These are phyloP conservation scores for Jamesozyma lodderae DNA, from an alignment of 805 yeast species.

Conservation along the genomic window DNA sequence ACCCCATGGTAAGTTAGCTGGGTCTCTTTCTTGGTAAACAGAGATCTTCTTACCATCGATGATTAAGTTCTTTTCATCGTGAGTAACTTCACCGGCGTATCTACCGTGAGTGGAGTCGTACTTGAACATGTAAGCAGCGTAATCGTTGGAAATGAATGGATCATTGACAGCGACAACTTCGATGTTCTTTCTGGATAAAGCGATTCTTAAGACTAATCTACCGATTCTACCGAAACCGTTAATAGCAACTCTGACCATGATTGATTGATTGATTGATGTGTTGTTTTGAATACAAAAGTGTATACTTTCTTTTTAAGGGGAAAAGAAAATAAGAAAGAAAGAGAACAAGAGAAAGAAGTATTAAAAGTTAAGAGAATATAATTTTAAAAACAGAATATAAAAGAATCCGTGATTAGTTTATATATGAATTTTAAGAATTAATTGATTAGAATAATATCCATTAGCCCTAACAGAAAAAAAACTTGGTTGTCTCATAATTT, in stretches of 20 bases:
- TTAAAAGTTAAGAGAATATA: not conserved
- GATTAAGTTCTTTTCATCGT: conserved; percentile 43
- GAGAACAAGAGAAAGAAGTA: not conserved
- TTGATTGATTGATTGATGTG: conserved; percentile 5
- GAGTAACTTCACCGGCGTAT: conserved; percentile 49
- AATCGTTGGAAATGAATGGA: conserved; percentile 59
- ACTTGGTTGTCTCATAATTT: no score
- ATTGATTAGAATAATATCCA: no score
- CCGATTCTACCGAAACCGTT: conserved; percentile 72
- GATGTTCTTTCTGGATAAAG: conserved; percentile 43
- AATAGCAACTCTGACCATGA: conserved; percentile 42
- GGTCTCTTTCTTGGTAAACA: conserved; percentile 60
- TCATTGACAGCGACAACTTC: conserved; percentile 60
- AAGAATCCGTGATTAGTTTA: not conserved
- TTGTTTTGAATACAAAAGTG: not conserved
- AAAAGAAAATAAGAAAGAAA: not conserved
- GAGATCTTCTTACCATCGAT: conserved; percentile 44
- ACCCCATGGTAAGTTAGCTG: conserved; percentile 62
- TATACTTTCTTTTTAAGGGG: not conserved
- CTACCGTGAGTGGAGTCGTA: conserved; percentile 66
- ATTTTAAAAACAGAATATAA: not conserved
- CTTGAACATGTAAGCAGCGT: conserved; percentile 69
- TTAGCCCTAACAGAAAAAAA: no score
- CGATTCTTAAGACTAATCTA: conserved; percentile 58
- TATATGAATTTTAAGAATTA: no score